Base-by-base conservation (phyloP, 306 rosid genomes). In the Vachellia pachyceras region DNA sequence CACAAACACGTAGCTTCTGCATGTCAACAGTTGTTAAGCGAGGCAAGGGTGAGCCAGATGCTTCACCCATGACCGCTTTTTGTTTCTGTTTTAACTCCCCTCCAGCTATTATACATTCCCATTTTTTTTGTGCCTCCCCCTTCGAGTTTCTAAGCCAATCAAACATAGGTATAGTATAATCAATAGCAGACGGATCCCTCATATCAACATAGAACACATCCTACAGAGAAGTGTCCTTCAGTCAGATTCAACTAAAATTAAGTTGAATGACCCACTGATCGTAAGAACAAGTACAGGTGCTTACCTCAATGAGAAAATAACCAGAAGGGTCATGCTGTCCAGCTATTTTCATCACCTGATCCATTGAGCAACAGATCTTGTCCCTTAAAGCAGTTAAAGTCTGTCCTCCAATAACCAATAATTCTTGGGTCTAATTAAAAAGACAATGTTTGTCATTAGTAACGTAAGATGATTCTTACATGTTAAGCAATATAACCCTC, bases 241-340 rank as follows among this genome's bases (percentile, higher is more conserved):
- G 55, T 83, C 77, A 77, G 45, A 22, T 64, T 79, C 14, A 42
- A 45, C 40, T 69, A 57, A 46, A 46, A 13, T 1, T 8, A 77
- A 65, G 57, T 50, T 50, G 67, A 74, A 77, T 39, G 65, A 23
- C 76, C n/a, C 75, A 61, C 73, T 78, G 20, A 67, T 73, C 25
- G 60, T 78, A 82, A 78, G 78, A 78, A 81, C 81, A 65, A 76
- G 41, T 57, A 67, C 44, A 77, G 23, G 11, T 76, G 50, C 86
- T 83, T 82, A 91, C 97, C 83, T 95, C 99, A 75, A 95, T 85
- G 81, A 95, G 94, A 76, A 95, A 93, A 86, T 91, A 95, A 77
- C 97, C 97, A 72, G 97, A 93, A 79, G 89, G 87, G 74, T 91
- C 94, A 71, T 88, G 82, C 79, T 87, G 89, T 72, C 88, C 95